Evolutionary conservation across 2,329 filamentous ascomycete genomes (phyloP).

Genomic region (Microsporum audouinii): DNA sequence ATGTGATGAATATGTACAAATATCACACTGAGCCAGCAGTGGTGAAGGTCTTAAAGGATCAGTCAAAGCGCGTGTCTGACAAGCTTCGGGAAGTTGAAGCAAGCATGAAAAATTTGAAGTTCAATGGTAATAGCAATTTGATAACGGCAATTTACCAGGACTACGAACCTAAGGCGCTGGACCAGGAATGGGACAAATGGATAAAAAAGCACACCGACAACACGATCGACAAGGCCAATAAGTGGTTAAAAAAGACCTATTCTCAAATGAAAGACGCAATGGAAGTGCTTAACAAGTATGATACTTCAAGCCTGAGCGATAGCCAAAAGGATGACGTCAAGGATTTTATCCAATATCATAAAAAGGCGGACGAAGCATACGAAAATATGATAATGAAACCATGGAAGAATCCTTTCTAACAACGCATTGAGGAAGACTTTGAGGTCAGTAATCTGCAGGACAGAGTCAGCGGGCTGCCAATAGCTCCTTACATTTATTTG

Average conservation of each 20-base stretch:
- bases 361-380: not conserved
- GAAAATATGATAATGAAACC: not conserved
- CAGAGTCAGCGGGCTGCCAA: too few species aligned
- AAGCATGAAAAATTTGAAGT: not conserved
- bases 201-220: not conserved
- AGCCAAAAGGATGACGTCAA: not conserved
- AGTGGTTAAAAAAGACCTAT: not conserved
- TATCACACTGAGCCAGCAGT: not conserved
- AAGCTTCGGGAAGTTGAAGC: not conserved
- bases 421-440: not conserved
- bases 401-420: not conserved
- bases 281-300: not conserved
- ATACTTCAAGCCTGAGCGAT: not conserved
- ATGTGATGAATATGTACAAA: not conserved
- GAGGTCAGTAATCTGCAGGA: too few species aligned
- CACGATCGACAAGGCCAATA: not conserved
- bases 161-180: not conserved
- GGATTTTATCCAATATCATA: not conserved
- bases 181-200: not conserved
- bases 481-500: not conserved
- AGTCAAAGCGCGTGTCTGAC: not conserved
- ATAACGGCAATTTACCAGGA: not conserved
- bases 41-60: not conserved
- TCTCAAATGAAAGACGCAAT: not conserved
- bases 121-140: not conserved